Percentiles rank a stretch among this genome's conserved stretches.
Evolutionary conservation across 768 basidiomycete genomes (phyloP).

Genomic region (Artomyces pyxidatus): DNA sequence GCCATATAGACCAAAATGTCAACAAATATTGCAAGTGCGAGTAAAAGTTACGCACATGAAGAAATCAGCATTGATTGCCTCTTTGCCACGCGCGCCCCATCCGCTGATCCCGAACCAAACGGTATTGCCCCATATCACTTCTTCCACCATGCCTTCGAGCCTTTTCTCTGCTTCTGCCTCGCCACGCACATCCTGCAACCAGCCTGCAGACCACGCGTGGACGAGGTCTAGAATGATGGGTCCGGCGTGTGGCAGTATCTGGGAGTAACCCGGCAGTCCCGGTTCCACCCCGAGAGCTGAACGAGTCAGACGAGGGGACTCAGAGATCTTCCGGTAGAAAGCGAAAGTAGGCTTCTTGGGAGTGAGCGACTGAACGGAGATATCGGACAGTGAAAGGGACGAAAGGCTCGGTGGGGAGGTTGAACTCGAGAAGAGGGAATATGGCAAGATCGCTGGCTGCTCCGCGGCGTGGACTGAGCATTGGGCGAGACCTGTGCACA

Average conservation of each 20-base stretch:
- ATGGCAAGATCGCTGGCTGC: conserved; percentile 27
- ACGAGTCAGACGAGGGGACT: conserved; percentile 30
- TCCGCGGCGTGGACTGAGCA: conserved; percentile 38
- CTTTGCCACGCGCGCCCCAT: conserved; percentile 27
- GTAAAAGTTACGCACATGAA: conserved; percentile 38
- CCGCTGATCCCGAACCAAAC: conserved; percentile 54
- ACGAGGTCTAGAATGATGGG: conserved; percentile 12
- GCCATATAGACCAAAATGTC: background rate
- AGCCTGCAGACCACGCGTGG: conserved; percentile 16
- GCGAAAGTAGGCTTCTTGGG: conserved; percentile 29
- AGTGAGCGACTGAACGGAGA: conserved; percentile 25
- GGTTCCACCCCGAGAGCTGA: conserved; percentile 3
- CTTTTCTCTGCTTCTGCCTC: conserved; percentile 21
- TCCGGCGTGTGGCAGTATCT: conserved; percentile 11
- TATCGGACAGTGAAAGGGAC: conserved; percentile 14
- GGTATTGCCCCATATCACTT: conserved; percentile 47
- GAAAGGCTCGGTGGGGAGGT: conserved; percentile 12
- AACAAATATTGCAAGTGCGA: background rate
- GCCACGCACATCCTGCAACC: conserved; percentile 1
- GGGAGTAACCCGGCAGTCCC: conserved; percentile 4
- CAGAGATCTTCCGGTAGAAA: conserved; percentile 46
- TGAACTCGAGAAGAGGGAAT: conserved; percentile 20
- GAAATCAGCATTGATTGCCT: conserved; percentile 48
- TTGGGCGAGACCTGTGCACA: conserved; percentile 43
- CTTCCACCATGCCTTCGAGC: conserved; percentile 51